Percentiles rank a stretch among this genome's conserved stretches.
These are phyloP conservation scores for Lactarius hatsudake DNA, from an alignment of 768 basidiomycete genomes.

Conservation along the genomic window DNA sequence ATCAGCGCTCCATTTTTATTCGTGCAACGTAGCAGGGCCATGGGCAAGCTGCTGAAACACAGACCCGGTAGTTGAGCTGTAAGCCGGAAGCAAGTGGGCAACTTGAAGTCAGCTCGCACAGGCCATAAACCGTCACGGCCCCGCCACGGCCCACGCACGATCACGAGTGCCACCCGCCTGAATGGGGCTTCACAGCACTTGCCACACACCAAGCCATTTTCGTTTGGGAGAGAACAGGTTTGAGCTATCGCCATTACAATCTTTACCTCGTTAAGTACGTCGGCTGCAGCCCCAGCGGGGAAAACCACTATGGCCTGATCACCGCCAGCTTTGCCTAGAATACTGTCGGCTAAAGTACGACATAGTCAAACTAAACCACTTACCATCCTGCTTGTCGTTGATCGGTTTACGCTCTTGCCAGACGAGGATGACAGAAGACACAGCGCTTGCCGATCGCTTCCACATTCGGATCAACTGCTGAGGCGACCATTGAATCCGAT, in stretches of 20 bases:
- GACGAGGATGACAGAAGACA: conserved; percentile 6
- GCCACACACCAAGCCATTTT: too few relatives aligned
- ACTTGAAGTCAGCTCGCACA: too few relatives aligned
- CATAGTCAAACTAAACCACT: neutral
- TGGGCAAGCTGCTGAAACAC: too few relatives aligned
- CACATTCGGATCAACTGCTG: neutral
- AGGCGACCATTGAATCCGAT: neutral
- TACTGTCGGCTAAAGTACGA: neutral
- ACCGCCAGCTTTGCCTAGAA: neutral
- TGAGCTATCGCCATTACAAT: neutral
- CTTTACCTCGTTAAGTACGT: neutral
- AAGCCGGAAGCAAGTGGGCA: too few relatives aligned
- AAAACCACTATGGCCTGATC: neutral
- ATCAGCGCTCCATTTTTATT: too few relatives aligned
- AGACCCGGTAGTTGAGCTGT: too few relatives aligned
- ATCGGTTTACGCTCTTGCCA: neutral
- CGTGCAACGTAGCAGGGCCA: too few relatives aligned
- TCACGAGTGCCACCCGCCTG: too few relatives aligned
- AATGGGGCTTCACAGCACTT: too few relatives aligned
- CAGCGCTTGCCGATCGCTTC: neutral
- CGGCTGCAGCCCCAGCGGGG: neutral
- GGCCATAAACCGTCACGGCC: too few relatives aligned
- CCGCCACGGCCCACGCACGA: too few relatives aligned
- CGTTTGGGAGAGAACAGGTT: neutral
- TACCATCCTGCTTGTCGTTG: conserved; percentile 11